These are phyloP conservation scores for Aegilops umbellulata DNA, from an alignment of 176 grass and related monocot genomes.

Conservation along the genomic window DNA sequence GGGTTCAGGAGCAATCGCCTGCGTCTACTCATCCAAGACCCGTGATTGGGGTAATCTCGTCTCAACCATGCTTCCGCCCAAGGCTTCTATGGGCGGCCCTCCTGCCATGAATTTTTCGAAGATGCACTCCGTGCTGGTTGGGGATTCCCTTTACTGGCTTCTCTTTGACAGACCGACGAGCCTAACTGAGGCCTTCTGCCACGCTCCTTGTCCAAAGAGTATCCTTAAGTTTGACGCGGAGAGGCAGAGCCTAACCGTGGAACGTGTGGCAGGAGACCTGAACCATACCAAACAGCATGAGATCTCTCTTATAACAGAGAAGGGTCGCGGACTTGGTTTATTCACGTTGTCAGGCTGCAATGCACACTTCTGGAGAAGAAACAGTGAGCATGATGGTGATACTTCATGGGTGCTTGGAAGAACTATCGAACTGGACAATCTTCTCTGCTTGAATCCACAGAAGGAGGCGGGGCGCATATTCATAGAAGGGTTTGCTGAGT, in stretches of 20 bases:
- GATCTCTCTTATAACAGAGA: not conserved
- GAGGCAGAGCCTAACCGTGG: not conserved
- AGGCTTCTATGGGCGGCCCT: no score
- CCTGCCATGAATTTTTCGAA: no score
- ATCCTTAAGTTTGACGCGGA: not conserved
- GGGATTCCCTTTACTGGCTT: not conserved
- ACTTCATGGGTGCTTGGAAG: not conserved
- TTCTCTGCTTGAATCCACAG: not conserved
- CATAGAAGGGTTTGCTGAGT: not conserved
- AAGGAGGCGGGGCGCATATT: not conserved
- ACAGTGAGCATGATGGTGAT: not conserved
- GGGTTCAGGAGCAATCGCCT: no score
- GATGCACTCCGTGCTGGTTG: not conserved
- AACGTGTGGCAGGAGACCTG: not conserved
- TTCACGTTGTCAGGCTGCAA: not conserved
- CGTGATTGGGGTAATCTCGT: no score
- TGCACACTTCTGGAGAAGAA: not conserved
- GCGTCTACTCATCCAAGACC: no score
- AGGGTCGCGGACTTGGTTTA: no score
- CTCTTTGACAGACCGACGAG: not conserved
- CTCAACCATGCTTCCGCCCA: no score
- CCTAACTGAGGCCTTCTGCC: no score
- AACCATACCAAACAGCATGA: no score
- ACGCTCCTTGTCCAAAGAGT: no score
- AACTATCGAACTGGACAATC: not conserved